Evolutionary conservation across 2,329 filamentous ascomycete species (phyloP).

Genomic region (Xylaria sp.): DNA sequence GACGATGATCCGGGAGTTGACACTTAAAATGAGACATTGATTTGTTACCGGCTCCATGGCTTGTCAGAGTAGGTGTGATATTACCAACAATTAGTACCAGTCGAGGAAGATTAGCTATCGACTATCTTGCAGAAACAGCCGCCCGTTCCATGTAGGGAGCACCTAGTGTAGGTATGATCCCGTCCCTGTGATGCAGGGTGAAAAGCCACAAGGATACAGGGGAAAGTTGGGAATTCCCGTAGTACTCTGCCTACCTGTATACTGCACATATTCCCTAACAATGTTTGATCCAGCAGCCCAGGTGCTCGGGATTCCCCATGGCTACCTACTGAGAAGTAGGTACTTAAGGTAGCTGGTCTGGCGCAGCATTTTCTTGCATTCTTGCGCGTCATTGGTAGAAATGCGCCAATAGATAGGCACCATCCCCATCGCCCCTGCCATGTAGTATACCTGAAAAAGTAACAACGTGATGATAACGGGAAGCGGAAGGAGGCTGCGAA

Average conservation of each 20-base stretch:
- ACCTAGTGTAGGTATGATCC: constrained; percentile 3
- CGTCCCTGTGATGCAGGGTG: constrained; percentile 17
- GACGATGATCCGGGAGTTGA: not conserved
- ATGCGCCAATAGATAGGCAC: constrained; percentile 8
- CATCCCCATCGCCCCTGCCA: not conserved
- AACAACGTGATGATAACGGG: constrained; percentile 15
- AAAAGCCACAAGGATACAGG: not conserved
- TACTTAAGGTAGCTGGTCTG: not conserved
- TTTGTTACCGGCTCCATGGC: constrained; percentile 26
- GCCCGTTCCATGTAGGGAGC: not conserved
- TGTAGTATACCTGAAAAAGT: not conserved
- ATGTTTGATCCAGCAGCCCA: constrained; percentile 12
- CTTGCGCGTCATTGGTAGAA: constrained; percentile 19
- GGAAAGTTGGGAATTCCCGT: constrained; percentile 13
- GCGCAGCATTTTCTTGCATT: constrained; percentile 13
- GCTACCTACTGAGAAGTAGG: too few relatives aligned
- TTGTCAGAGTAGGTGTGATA: constrained; percentile 7
- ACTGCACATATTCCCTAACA: not conserved
- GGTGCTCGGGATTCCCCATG: not conserved
- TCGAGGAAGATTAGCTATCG: constrained; percentile 19
- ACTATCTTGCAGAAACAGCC: constrained; percentile 11
- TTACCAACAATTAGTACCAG: constrained; percentile 15
- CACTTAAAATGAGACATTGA: constrained; percentile 16
- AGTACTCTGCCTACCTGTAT: not conserved
- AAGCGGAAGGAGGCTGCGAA: constrained; percentile 32